Percentiles rank a stretch among this genome's conserved stretches.
Conservation (phyloP, 164 flowering plant species). For the Umbellularia californica region DNA sequence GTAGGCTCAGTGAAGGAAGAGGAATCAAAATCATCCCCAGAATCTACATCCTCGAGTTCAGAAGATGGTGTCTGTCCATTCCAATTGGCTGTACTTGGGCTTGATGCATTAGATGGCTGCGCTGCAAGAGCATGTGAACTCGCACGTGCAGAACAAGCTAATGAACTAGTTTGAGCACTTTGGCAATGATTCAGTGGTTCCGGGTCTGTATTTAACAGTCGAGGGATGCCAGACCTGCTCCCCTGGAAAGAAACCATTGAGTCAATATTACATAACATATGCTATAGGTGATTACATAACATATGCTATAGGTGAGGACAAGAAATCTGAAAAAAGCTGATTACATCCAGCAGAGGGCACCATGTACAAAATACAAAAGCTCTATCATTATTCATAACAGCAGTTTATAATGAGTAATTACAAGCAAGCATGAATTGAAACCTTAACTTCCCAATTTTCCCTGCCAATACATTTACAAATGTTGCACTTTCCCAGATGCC, state of each 20-base stretch:
- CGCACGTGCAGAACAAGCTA: slow-evolving; percentile 20
- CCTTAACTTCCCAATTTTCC: neutral
- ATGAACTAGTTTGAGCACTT: slow-evolving; percentile 17
- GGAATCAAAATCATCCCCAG: slow-evolving; percentile 27
- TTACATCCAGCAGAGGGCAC: neutral
- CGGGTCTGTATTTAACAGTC: slow-evolving; percentile 26
- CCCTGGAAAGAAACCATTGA: slow-evolving; percentile 31
- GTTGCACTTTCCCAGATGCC: neutral
- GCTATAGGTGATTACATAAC: neutral
- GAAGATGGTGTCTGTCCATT: slow-evolving; percentile 36
- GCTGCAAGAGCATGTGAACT: slow-evolving; percentile 27
- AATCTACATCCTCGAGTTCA: slow-evolving; percentile 42
- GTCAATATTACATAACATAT: neutral
- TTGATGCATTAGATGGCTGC: slow-evolving; percentile 39
- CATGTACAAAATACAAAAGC: neutral
- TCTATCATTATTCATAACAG: neutral
- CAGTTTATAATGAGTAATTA: neutral
- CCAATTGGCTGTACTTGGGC: slow-evolving; percentile 37
- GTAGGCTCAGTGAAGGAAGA: slow-evolving; percentile 21
- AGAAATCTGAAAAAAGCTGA: neutral
- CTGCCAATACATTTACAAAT: neutral
- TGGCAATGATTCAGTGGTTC: slow-evolving; percentile 17
- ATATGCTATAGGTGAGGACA: no score
- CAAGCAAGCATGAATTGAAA: neutral
- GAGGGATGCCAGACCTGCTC: slow-evolving; percentile 37